Evolutionary conservation across 345 rosid species (phyloP).

Genomic region (Populus deltoides): DNA sequence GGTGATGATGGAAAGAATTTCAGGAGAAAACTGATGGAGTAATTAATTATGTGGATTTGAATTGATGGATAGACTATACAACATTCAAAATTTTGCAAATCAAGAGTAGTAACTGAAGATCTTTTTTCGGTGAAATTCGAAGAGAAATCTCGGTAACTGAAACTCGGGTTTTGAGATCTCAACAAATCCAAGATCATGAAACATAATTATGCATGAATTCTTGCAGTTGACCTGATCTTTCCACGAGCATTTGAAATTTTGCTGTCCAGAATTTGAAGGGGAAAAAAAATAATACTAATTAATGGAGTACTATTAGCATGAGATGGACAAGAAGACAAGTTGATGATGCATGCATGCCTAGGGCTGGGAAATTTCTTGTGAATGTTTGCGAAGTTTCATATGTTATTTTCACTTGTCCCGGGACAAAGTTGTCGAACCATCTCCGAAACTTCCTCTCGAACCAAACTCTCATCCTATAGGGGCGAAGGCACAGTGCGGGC

Average conservation of each 20-base stretch:
- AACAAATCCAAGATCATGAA: too few species aligned
- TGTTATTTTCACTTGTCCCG: background rate
- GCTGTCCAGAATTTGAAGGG: too few species aligned
- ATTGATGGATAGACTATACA: background rate
- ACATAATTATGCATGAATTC: too few species aligned
- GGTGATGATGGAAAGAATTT: background rate
- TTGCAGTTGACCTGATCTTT: too few species aligned
- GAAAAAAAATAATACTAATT: too few species aligned
- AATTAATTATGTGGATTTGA: background rate
- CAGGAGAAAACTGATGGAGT: background rate
- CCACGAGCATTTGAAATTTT: too few species aligned
- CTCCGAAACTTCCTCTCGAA: background rate
- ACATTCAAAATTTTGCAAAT: background rate
- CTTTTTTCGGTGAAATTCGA: background rate
- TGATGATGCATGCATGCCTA: background rate
- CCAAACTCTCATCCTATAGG: background rate
- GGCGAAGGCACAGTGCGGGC: too few species aligned
- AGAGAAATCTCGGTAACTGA: background rate
- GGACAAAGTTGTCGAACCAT: background rate
- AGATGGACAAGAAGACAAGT: background rate
- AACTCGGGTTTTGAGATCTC: background rate
- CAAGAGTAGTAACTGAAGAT: background rate
- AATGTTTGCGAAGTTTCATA: background rate
- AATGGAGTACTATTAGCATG: too few species aligned
- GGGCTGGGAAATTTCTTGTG: background rate